Base-by-base conservation (phyloP, 345 rosid genomes). In the Stellera chamaejasme region DNA sequence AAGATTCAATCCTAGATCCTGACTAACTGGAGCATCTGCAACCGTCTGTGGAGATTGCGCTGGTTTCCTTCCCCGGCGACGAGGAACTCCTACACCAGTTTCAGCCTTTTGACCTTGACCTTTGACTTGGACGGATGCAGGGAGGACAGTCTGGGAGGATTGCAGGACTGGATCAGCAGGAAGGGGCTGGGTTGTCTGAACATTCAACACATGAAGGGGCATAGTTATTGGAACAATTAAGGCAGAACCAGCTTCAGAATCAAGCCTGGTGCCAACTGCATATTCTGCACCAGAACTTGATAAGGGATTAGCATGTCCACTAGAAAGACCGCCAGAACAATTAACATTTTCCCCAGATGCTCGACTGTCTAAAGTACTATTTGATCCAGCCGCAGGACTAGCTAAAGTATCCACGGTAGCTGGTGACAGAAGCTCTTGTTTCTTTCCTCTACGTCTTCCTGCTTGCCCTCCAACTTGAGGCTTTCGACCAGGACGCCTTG, bases 21-120 rank as follows among this genome's bases (percentile, higher is more conserved):
- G 75, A 66, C 69, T 74, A 64, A 64, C 61, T 54, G 80, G 70
- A 69, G 58, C 79, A 71, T 79, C 84, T 51, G 78, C 64, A 68
- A 60, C 57, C 60, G 60, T 56, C 59, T 78, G 56, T 49, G 60
- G 59, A 43, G 67, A 63, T 53, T 64, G 64, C 12, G 50, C 70
- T 56, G 68, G 74, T 60, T 82, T 82, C 77, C 69, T 80, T 66
- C 96, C 96, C 69, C 83, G 69, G 55, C 83, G 84, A 11, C 79
- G 73, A 8, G 82, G 58, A 60, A 74, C 50, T 68, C 72, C 86
- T 11, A 61, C 66, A 44, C 63, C 84, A 72, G 61, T 73, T 56
- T 58, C 75, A 59, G 62, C 63, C 67, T 72, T 78, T 39, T 67
- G 77, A 53, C 79, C 79, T 66, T 63, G 82, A 66, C 74, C 71